Conservation (phyloP, 2,329 filamentous ascomycete genomes). For the Aureobasidium sp. region DNA sequence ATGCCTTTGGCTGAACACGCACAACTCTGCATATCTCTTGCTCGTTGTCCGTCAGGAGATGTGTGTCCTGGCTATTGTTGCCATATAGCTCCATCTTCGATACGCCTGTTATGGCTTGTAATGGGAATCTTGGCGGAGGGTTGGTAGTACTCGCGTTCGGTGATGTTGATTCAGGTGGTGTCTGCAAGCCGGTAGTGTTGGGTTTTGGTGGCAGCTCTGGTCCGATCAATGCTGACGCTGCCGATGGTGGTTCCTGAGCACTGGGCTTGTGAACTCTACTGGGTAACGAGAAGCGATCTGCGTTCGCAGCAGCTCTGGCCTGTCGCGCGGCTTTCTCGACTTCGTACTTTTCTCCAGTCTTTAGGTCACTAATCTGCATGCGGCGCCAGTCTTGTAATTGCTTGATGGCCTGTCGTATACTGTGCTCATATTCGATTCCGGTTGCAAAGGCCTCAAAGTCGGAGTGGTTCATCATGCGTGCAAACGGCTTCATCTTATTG, state of each 20-base stretch:
- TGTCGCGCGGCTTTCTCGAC: constrained; percentile 73
- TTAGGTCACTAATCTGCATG: constrained; percentile 74
- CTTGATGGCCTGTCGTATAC: constrained; percentile 76
- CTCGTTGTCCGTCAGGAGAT: constrained; percentile 79
- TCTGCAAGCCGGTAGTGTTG: constrained; percentile 30
- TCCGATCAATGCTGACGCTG: constrained; percentile 67
- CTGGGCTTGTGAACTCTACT: constrained; percentile 41
- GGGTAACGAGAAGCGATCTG: constrained; percentile 56
- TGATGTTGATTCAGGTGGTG: constrained; percentile 26
- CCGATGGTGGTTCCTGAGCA: constrained; percentile 60
- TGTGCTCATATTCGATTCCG: constrained; percentile 82
- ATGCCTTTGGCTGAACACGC: constrained; percentile 85
- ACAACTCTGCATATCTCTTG: constrained; percentile 76
- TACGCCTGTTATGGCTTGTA: constrained; percentile 38
- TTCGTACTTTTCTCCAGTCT: constrained; percentile 86
- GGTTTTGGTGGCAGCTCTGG: constrained; percentile 65
- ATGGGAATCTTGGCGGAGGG: constrained; percentile 21
- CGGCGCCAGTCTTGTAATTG: constrained; percentile 93
- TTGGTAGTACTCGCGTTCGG: constrained; percentile 12
- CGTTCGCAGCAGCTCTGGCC: constrained; percentile 58
- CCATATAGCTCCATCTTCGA: constrained; percentile 60
- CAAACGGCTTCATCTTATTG: constrained; percentile 92
- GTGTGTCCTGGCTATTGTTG: constrained; percentile 72
- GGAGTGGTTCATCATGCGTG: constrained; percentile 87
- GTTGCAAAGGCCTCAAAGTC: constrained; percentile 84